Percentiles rank a stretch among this genome's conserved stretches.
phyloP scores from a whole-genome alignment of 306 rosid species.

The Herpetospermum pedunculosum region DNA sequence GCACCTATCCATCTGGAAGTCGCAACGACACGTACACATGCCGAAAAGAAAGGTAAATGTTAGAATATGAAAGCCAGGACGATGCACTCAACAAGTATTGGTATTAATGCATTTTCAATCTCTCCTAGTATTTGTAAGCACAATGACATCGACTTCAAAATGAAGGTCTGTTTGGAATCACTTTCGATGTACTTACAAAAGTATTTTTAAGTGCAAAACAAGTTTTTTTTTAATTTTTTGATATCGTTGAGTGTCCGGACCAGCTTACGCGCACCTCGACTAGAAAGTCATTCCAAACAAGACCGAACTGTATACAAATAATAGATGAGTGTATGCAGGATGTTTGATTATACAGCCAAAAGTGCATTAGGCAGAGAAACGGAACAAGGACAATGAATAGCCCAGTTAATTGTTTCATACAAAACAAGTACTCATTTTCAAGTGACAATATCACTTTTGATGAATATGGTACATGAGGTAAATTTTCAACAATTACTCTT shows the following conservation, averaged over 20 bases:
- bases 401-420: not conserved
- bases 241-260: too few relatives aligned
- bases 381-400: not conserved
- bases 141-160: not conserved
- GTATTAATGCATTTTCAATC: not conserved
- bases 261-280: too few relatives aligned
- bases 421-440: not conserved
- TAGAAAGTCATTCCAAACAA: too few relatives aligned
- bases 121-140: not conserved
- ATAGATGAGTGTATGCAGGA: not conserved
- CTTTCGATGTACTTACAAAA: too few relatives aligned
- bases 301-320: not conserved
- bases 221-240: too few relatives aligned
- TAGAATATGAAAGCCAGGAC: not conserved
- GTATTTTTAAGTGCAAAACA: too few relatives aligned
- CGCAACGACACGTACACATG: not conserved
- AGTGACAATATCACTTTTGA: not conserved
- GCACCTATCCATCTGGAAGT: slow-evolving; percentile 83
- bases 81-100: not conserved
- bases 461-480: not conserved
- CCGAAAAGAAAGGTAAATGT: not conserved
- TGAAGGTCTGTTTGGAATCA: too few relatives aligned
- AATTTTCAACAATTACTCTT: not conserved
- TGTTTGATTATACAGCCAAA: not conserved
- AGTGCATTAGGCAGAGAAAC: not conserved